Conservation (phyloP, 2,329 filamentous ascomycete species). For the Salinomyces thailandicus region DNA sequence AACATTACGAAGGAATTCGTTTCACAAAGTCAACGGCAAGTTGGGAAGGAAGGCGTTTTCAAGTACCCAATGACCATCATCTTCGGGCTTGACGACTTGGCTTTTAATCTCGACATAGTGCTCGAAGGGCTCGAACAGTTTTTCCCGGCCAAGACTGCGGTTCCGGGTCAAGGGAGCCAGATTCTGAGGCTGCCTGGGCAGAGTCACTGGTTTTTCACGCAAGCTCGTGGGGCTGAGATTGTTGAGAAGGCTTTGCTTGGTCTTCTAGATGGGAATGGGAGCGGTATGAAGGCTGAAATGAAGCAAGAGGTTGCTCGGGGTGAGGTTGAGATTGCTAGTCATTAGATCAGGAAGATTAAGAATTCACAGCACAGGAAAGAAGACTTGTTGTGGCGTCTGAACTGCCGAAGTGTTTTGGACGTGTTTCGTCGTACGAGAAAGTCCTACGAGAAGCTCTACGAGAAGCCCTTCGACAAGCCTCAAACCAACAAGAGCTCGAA, state of each 20-base stretch:
- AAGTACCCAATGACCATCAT: conserved; percentile 44
- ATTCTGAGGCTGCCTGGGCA: conserved; percentile 33
- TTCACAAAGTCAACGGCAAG: conserved; percentile 1
- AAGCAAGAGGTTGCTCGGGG: background rate
- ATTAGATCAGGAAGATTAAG: too few species aligned
- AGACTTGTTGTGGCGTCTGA: too few species aligned
- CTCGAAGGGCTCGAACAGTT: conserved; percentile 45
- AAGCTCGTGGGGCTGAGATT: conserved; percentile 28
- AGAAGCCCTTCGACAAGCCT: too few species aligned
- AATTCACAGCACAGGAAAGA: too few species aligned
- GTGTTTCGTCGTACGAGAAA: too few species aligned
- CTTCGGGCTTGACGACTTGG: conserved; percentile 43
- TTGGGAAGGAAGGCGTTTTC: conserved; percentile 22
- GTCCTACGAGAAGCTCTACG: too few species aligned
- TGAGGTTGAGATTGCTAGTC: background rate
- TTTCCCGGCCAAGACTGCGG: conserved; percentile 21
- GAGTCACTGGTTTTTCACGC: conserved; percentile 46
- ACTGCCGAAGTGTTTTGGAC: too few species aligned
- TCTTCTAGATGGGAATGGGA: background rate
- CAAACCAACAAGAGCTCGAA: too few species aligned
- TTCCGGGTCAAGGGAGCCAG: conserved; percentile 1
- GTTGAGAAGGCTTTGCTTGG: conserved; percentile 29
- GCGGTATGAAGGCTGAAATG: background rate
- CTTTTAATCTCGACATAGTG: conserved; percentile 39
- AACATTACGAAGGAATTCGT: conserved; percentile 40